Evolutionary conservation across 208 protist species (phyloP).

Genomic region (Leishmania martiniquensis): DNA sequence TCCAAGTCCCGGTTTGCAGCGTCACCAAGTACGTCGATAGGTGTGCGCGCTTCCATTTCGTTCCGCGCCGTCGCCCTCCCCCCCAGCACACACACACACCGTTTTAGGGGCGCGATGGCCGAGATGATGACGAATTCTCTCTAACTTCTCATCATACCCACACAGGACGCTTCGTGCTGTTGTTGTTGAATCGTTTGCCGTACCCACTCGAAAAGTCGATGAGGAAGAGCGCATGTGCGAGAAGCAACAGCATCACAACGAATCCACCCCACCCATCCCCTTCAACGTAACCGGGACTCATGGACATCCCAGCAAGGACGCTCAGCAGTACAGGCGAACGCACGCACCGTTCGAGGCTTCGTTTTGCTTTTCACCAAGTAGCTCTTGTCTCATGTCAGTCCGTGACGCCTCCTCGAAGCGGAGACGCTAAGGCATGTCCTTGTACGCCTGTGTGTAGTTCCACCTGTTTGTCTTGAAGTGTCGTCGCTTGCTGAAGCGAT

Average conservation of each 20-base stretch:
- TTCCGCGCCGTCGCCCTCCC: not conserved
- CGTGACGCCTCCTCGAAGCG: not conserved
- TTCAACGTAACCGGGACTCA: not conserved
- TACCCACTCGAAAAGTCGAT: not conserved
- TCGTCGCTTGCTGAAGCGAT: slow-evolving; percentile 79
- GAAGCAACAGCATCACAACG: not conserved
- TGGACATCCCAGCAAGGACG: not conserved
- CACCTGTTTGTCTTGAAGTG: slow-evolving; percentile 93
- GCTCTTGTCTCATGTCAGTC: not conserved
- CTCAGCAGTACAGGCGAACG: not conserved
- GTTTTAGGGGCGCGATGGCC: not conserved
- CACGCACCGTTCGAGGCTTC: not conserved
- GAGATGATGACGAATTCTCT: not conserved
- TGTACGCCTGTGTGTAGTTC: slow-evolving; percentile 93
- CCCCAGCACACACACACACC: too few species aligned
- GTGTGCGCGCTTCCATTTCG: not conserved
- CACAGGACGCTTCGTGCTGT: not conserved
- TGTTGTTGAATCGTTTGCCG: not conserved
- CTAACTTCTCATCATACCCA: too few species aligned
- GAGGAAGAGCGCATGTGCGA: not conserved
- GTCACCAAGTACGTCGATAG: too few species aligned
- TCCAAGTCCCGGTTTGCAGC: not conserved
- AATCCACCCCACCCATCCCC: not conserved
- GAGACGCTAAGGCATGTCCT: slow-evolving; percentile 80
- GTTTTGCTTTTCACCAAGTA: not conserved